Base-by-base conservation (phyloP, 1,139 yeast genomes). In the Geotrichum phurueaensis region DNA sequence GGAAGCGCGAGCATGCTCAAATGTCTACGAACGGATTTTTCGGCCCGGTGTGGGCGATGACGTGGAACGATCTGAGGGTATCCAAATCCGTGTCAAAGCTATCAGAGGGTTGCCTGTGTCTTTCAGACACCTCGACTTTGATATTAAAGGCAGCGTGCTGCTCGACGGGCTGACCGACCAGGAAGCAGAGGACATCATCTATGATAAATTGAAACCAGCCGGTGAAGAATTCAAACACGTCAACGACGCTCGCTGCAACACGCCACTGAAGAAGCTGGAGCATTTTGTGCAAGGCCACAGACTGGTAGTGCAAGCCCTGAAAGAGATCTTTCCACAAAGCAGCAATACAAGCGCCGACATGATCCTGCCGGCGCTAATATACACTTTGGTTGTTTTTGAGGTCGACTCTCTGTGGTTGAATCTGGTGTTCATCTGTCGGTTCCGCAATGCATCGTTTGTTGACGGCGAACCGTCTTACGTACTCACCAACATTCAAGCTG, bases 401-500 rank as follows among this genome's bases (percentile, higher is more conserved):
- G 70, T 77, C 36, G 76, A 78, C 27, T 74, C 80, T 54, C 66
- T 83, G 23, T 80, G 81, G 67, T 74, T 82, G 22, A 84, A 83
- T 63, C 71, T 83, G 60, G 75, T 79, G 58, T 84, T 79, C 68
- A 81, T 84, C 60, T 81, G 81, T 63, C 72, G 87, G 55, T 85
- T 84, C 70, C 76, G 87, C 57, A 82, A 84, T 62, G 75, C 76
- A 47, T 69, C 72, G 29, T 74, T 77, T 22, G 67, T 81, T 50
- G 54, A 55, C 2, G 85, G 86, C 31, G 84, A 83, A 63, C 76
- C 82, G 31, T 71, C 82, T 33, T 85, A 84, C 69, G 84, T 85
- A 57, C 70, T 84, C 55, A 85, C 89, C 1, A 85, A 85, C 68
- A 73, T 83, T 56, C 89, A 85, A 66, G 90, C 90, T 0, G 82